phyloP scores from a whole-genome alignment of 2,329 filamentous ascomycete genomes.

The Aaosphaeria pasadenensis region DNA sequence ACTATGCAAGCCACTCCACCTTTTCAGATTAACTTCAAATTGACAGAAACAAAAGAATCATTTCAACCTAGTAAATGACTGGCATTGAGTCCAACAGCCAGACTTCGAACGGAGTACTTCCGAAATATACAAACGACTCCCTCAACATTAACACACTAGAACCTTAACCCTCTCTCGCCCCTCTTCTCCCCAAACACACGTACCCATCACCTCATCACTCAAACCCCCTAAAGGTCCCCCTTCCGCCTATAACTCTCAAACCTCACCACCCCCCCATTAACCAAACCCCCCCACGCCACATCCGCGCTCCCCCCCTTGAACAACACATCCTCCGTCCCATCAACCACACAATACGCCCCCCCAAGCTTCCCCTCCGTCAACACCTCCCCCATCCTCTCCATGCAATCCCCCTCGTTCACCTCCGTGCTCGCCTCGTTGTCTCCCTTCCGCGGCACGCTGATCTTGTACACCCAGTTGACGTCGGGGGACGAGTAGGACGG shows the following conservation, averaged over 20 bases:
- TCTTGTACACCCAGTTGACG: constrained; percentile 2
- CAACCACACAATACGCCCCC: constrained; percentile 6
- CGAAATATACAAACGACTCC: too few species aligned
- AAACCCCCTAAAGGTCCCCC: background rate
- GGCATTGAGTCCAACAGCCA: too few species aligned
- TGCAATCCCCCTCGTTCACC: background rate
- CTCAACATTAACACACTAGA: too few species aligned
- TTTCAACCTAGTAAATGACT: too few species aligned
- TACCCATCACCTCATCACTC: too few species aligned
- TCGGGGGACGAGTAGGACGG: background rate
- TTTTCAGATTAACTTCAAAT: too few species aligned
- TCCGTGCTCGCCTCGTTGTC: background rate
- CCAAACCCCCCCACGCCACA: background rate
- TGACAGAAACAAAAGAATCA: too few species aligned
- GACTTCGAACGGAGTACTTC: too few species aligned
- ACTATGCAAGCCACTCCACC: too few species aligned
- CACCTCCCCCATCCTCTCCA: constrained; percentile 1
- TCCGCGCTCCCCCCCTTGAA: constrained; percentile 3
- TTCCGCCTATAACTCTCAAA: constrained; percentile 1
- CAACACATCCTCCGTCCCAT: constrained; percentile 6
- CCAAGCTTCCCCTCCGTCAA: constrained; percentile 5
- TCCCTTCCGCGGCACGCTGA: background rate
- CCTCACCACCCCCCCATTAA: background rate
- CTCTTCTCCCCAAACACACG: too few species aligned
- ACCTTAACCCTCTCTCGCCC: too few species aligned